Conservation (phyloP, 2,329 filamentous ascomycete genomes). For the Nothomitra cinnamomea region DNA sequence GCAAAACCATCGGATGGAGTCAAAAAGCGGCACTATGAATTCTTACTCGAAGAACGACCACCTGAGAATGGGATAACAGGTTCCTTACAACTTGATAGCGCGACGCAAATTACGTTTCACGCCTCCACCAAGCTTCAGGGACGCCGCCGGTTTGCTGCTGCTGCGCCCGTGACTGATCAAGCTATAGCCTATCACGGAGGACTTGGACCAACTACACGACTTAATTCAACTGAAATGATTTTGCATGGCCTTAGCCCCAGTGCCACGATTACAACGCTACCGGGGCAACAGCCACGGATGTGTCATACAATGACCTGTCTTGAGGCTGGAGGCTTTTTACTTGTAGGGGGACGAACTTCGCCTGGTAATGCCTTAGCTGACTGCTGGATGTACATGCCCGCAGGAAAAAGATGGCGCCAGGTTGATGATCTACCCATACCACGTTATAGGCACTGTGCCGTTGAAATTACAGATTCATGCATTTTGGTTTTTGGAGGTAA, state of each 20-base stretch:
- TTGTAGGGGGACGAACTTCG: slow-evolving; percentile 65
- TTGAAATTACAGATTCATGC: slow-evolving; percentile 17
- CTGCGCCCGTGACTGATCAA: slow-evolving; percentile 12
- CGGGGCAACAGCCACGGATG: slow-evolving; percentile 31
- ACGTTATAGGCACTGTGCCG: slow-evolving; percentile 57
- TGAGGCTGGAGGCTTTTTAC: slow-evolving; percentile 37
- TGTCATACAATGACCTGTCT: slow-evolving; percentile 63
- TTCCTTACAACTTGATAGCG: background rate
- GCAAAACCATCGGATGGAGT: slow-evolving; percentile 20
- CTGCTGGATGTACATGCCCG: slow-evolving; percentile 50
- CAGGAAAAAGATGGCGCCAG: slow-evolving; percentile 42
- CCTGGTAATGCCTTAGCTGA: slow-evolving; percentile 52
- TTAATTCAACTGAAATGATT: slow-evolving; percentile 25
- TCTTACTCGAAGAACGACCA: background rate
- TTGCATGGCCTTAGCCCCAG: background rate
- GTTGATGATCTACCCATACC: slow-evolving; percentile 49
- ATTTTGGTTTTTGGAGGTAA: slow-evolving; percentile 48
- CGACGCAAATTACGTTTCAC: background rate
- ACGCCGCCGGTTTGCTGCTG: slow-evolving; percentile 12
- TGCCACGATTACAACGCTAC: slow-evolving; percentile 8
- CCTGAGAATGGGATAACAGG: background rate
- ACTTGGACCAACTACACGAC: slow-evolving; percentile 20
- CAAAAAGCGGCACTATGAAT: background rate
- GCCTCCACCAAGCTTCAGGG: background rate
- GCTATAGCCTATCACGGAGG: slow-evolving; percentile 26